These are phyloP conservation scores for Funneliformis mosseae DNA, from an alignment of 192 early-diverging fungal genomes.

Conservation along the genomic window DNA sequence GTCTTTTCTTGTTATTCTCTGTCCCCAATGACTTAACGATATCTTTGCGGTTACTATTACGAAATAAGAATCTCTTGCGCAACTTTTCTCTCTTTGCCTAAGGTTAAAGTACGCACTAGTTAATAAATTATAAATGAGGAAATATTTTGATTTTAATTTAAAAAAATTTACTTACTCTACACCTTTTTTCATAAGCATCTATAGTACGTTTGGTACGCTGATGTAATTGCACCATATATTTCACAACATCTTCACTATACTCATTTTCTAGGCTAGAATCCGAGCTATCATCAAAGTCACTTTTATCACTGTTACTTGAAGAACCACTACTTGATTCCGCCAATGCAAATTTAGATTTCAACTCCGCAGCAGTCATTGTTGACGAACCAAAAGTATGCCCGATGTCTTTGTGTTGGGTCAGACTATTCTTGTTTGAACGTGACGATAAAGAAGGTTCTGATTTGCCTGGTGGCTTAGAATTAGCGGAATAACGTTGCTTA, in stretches of 20 bases:
- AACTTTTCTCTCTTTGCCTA: conserved; percentile 38
- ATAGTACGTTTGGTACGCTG: conserved; percentile 40
- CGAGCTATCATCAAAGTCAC: not conserved
- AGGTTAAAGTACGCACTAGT: not conserved
- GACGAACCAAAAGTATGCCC: not conserved
- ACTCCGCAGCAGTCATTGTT: not conserved
- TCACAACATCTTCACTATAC: conserved; percentile 39
- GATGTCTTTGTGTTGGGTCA: not conserved
- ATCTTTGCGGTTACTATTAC: conserved; percentile 33
- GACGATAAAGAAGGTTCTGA: not conserved
- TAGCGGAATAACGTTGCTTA: not conserved
- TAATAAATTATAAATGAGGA: not conserved
- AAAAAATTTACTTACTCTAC: conserved; percentile 28
- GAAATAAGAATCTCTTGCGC: conserved; percentile 26
- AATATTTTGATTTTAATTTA: not conserved
- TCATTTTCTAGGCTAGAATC: conserved; percentile 19
- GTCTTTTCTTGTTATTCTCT: not conserved
- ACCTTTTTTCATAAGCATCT: conserved; percentile 42
- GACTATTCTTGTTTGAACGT: not conserved
- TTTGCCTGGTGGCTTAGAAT: not conserved
- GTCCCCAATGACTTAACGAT: not conserved
- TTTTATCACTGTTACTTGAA: conserved; percentile 28
- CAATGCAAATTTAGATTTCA: not conserved
- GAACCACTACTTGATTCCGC: not conserved
- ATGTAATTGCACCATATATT: conserved; percentile 49